These are phyloP conservation scores for Salix koriyanagi DNA, from an alignment of 345 rosid species.

Conservation along the genomic window DNA sequence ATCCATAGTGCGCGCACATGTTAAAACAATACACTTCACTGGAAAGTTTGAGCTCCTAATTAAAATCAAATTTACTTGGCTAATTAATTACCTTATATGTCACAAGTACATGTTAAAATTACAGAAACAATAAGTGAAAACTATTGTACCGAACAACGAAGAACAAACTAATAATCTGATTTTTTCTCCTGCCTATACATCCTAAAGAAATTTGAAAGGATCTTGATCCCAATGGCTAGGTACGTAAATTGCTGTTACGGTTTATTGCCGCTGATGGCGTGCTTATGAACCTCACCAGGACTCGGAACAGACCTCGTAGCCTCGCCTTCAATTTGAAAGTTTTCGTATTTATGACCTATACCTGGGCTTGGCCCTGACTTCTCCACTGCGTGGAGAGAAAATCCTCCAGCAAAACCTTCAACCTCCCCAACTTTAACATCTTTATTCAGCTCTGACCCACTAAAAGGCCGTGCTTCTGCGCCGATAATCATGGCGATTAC, in stretches of 20 bases:
- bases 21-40: background rate
- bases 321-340: background rate
- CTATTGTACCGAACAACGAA: background rate
- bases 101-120: background rate
- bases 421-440: background rate
- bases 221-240: background rate
- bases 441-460: slow-evolving; percentile 4
- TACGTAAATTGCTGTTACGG: background rate
- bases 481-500: background rate
- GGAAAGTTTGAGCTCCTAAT: background rate
- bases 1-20: background rate
- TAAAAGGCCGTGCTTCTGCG: slow-evolving; percentile 25
- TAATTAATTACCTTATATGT: background rate
- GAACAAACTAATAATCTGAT: background rate
- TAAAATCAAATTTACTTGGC: background rate
- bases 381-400: slow-evolving; percentile 13
- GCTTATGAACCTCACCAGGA: slow-evolving; percentile 39
- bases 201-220: background rate
- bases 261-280: slow-evolving; percentile 1
- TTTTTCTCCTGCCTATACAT: background rate
- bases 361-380: slow-evolving; percentile 46
- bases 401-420: background rate
- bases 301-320: slow-evolving; percentile 40
- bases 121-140: background rate
- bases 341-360: slow-evolving; percentile 19